These are phyloP conservation scores for Bipolaris gigantea DNA, from an alignment of 2,329 filamentous ascomycete genomes.

Conservation along the genomic window DNA sequence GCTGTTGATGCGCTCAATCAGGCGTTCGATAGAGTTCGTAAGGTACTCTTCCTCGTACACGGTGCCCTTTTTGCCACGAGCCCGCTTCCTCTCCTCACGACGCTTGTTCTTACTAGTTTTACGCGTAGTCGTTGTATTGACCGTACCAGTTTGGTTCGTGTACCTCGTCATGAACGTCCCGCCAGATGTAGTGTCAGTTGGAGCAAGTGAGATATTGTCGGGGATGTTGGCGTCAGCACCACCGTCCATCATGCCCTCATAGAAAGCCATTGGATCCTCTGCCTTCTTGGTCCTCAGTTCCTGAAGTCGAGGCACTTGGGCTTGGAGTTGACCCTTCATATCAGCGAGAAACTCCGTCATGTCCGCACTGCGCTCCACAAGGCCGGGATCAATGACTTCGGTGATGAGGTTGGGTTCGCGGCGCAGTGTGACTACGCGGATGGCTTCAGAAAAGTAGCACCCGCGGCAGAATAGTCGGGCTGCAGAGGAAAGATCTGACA, in stretches of 20 bases:
- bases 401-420: slow-evolving; percentile 64
- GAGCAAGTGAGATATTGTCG: slow-evolving; percentile 89
- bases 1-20: slow-evolving; percentile 79
- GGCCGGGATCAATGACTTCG: slow-evolving; percentile 72
- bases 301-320: slow-evolving; percentile 81
- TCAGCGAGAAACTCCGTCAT: slow-evolving; percentile 92
- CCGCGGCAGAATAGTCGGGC: slow-evolving; percentile 82
- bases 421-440: slow-evolving; percentile 70
- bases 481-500: slow-evolving; percentile 70
- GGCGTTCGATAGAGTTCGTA: slow-evolving; percentile 78
- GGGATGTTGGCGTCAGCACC: slow-evolving; percentile 66
- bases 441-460: slow-evolving; percentile 85
- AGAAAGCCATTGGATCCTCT: slow-evolving; percentile 85
- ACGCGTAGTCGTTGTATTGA: slow-evolving; percentile 72
- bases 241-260: slow-evolving; percentile 63
- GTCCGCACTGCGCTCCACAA: slow-evolving; percentile 77
- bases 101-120: slow-evolving; percentile 85
- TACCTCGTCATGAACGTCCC: slow-evolving; percentile 89
- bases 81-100: slow-evolving; percentile 92
- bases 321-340: slow-evolving; percentile 80
- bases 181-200: slow-evolving; percentile 78
- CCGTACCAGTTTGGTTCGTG: slow-evolving; percentile 74
- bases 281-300: slow-evolving; percentile 81
- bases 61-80: slow-evolving; percentile 90
- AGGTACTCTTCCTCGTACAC: slow-evolving; percentile 99